Conservation (phyloP, 2,329 filamentous ascomycete species). For the Hypoxylon rubiginosum region DNA sequence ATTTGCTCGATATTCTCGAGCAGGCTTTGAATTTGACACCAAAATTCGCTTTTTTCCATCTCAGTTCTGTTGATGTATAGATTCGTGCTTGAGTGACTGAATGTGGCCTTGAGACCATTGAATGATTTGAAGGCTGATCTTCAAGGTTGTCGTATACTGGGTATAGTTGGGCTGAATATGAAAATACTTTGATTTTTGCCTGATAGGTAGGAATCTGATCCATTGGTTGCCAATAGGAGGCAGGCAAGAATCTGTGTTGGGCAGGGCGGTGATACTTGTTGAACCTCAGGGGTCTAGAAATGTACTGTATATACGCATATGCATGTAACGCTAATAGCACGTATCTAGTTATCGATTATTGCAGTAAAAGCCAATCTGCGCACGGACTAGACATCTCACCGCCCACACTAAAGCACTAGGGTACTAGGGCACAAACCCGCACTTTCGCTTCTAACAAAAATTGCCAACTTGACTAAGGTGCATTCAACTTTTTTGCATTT, state of each 20-base stretch:
- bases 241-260: too few species aligned
- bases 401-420: not conserved
- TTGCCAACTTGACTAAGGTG: constrained; percentile 19
- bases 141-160: too few species aligned
- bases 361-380: not conserved
- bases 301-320: not conserved
- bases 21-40: constrained; percentile 14
- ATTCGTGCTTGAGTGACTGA: not conserved
- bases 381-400: constrained; percentile 20
- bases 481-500: constrained; percentile 41
- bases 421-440: constrained; percentile 50
- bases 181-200: too few species aligned
- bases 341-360: not conserved
- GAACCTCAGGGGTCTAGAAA: not conserved
- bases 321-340: too few species aligned
- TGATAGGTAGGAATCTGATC: too few species aligned
- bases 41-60: not conserved
- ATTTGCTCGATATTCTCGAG: constrained; percentile 3
- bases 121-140: too few species aligned
- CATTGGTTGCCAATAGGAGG: too few species aligned
- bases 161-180: too few species aligned
- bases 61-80: not conserved
- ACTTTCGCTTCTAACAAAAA: constrained; percentile 47
- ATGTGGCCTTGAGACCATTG: not conserved
- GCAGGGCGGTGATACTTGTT: too few species aligned